These are phyloP conservation scores for Plenodomus biglobosus DNA, from an alignment of 2,329 filamentous ascomycete genomes.

Conservation along the genomic window DNA sequence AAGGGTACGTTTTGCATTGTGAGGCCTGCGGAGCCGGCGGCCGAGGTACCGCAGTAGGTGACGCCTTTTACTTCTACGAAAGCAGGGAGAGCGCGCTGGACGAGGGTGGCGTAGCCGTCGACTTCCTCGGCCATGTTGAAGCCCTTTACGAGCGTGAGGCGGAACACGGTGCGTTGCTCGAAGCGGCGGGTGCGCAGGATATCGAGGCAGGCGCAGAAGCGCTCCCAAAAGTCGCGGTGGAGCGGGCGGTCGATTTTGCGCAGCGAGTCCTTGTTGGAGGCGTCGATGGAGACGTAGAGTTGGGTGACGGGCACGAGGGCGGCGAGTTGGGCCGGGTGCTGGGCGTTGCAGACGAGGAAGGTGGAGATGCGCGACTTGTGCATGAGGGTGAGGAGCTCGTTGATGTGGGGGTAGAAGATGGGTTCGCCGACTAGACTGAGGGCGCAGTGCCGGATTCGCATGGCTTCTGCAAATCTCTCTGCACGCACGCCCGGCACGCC, in stretches of 20 bases:
- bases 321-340: constrained; percentile 88
- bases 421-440: constrained; percentile 91
- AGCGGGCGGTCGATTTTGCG: constrained; percentile 88
- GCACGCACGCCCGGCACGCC: constrained; percentile 90
- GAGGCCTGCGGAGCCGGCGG: constrained; percentile 78
- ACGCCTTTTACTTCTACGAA: constrained; percentile 97
- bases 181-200: constrained; percentile 82
- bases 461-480: constrained; percentile 88
- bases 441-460: constrained; percentile 91
- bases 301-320: constrained; percentile 85
- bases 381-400: constrained; percentile 81
- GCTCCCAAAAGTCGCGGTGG: constrained; percentile 96
- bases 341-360: constrained; percentile 95
- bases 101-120: constrained; percentile 83
- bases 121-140: constrained; percentile 97
- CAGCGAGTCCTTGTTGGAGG: constrained; percentile 83
- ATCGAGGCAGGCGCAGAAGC: constrained; percentile 86
- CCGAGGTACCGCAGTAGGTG: constrained; percentile 91
- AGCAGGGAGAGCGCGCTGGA: constrained; percentile 82
- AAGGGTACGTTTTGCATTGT: constrained; percentile 99
- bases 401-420: constrained; percentile 99
- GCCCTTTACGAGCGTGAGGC: constrained; percentile 92
- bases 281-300: constrained; percentile 94
- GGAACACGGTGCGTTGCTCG: constrained; percentile 89
- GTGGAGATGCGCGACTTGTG: constrained; percentile 86